These are phyloP conservation scores for Clarireedia paspali DNA, from an alignment of 2,329 filamentous ascomycete genomes.

Conservation along the genomic window DNA sequence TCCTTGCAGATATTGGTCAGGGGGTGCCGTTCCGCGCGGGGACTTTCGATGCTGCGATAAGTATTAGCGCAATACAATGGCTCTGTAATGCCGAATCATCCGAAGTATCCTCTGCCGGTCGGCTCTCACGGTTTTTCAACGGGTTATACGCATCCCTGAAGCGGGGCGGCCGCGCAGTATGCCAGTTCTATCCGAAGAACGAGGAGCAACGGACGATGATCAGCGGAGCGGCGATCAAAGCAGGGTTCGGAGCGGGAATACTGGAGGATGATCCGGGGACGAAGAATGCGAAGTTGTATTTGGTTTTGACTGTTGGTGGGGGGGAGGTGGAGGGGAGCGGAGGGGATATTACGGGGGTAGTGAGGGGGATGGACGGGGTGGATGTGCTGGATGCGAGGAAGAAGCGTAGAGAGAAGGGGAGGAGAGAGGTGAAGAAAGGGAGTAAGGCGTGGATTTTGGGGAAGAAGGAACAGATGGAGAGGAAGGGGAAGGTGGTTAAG, in stretches of 20 bases:
- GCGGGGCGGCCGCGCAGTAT: constrained; percentile 82
- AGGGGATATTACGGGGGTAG: constrained; percentile 81
- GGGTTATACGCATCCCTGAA: constrained; percentile 79
- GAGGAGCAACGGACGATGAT: constrained; percentile 89
- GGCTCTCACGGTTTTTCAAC: constrained; percentile 83
- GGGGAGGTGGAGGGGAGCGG: constrained; percentile 36
- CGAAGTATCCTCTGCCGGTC: constrained; percentile 71
- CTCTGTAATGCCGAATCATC: constrained; percentile 90
- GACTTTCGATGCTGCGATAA: constrained; percentile 89
- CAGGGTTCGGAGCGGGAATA: constrained; percentile 90
- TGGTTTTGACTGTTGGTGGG: constrained; percentile 83
- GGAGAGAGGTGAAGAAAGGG: constrained; percentile 63
- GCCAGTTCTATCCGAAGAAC: constrained; percentile 98
- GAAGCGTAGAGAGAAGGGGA: constrained; percentile 39
- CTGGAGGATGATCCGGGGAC: constrained; percentile 93
- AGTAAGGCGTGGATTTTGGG: constrained; percentile 76
- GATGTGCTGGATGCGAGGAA: constrained; percentile 67
- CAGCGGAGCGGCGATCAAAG: constrained; percentile 78
- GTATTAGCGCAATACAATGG: constrained; percentile 96
- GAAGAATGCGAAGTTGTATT: constrained; percentile 93
- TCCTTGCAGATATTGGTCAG: constrained; percentile 91
- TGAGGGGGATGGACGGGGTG: constrained; percentile 81
- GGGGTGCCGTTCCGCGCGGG: constrained; percentile 90
- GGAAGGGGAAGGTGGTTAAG: constrained; percentile 93
- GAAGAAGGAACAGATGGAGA: constrained; percentile 90